These are phyloP conservation scores for Ceratobasidium sp. DNA, from an alignment of 1,284 basidiomycete species.

Conservation along the genomic window DNA sequence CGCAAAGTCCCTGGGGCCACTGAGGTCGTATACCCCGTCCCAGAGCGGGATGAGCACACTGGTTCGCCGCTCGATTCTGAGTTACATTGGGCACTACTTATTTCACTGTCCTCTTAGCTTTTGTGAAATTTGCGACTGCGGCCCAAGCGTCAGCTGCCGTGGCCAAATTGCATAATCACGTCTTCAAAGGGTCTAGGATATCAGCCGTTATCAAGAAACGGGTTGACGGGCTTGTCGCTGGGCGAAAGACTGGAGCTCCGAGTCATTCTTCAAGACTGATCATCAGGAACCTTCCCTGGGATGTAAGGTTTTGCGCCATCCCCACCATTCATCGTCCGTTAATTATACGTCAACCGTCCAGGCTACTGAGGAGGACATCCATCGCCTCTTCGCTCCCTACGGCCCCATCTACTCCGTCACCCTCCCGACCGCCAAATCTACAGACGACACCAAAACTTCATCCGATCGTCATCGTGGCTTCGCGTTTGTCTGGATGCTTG, in stretches of 20 bases:
- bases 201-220: constrained; percentile 93
- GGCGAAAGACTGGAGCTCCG: constrained; percentile 58
- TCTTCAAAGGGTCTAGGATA: constrained; percentile 89
- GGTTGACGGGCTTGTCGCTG: constrained; percentile 73
- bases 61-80: constrained; percentile 50
- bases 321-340: background rate
- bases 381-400: constrained; percentile 87
- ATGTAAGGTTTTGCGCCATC: constrained; percentile 53
- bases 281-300: constrained; percentile 88
- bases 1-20: constrained; percentile 79
- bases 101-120: constrained; percentile 60
- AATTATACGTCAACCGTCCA: constrained; percentile 55
- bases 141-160: constrained; percentile 78
- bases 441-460: constrained; percentile 52
- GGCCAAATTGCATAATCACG: constrained; percentile 89
- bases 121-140: constrained; percentile 81
- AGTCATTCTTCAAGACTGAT: constrained; percentile 86
- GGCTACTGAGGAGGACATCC: constrained; percentile 86
- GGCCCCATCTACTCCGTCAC: constrained; percentile 90
- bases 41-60: constrained; percentile 58
- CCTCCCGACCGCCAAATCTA: constrained; percentile 65
- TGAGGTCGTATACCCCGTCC: constrained; percentile 74
- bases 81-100: background rate
- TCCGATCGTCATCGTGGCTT: constrained; percentile 77
- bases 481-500: constrained; percentile 95